Evolutionary conservation across 768 basidiomycete species (phyloP), one percentile per base, ranked within the genome.

Genomic region (Gymnopilus junonius): DNA sequence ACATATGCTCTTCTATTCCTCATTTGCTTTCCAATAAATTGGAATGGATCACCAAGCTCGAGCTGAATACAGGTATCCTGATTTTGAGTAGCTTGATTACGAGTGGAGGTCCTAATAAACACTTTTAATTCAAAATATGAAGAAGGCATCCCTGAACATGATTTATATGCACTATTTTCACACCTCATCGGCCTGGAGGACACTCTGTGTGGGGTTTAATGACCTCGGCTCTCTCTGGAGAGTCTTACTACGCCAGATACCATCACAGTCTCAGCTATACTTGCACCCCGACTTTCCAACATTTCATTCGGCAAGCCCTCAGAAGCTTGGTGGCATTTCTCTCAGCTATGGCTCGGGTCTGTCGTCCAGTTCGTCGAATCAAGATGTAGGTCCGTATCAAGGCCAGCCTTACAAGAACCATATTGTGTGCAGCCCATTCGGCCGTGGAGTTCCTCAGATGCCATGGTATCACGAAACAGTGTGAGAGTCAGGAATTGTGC

Each of bases 261-360:
- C 2, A 54, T 15, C 27, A 55, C 34, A 58, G 32, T 12, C 17
- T 62, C 21, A 53, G 5, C 58, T 70, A 6, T 65, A 69, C 48
- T 71, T 72, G 15, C n/a, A n/a, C 76, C 77, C 3, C 59, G 64
- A 14, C 68, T 79, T 37, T 37, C 34, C n/a, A 63, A 40, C 7
- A 60, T 80, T 15, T 69, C 75, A 17, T 77, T 80, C 58, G 71
- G 74, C 58, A 74, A 70, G 55, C 71, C 75, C 1, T 62, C 68
- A 2, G 73, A 76, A 40, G n/a, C 71, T 2, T 79, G 77, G 79
- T 75, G 71, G 69, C 70, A 74, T 23, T 78, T 78, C 63, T 66
- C 59, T 17, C 72, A 74, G 8, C 63, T 68, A 42, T 79, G 77
- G 76, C 46, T 75, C 3, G 27, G 65, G 17, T 56, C 62, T 1